Percentiles rank a stretch among this genome's conserved stretches.
Conservation (phyloP, 345 rosid genomes). For the Populus deltoides region DNA sequence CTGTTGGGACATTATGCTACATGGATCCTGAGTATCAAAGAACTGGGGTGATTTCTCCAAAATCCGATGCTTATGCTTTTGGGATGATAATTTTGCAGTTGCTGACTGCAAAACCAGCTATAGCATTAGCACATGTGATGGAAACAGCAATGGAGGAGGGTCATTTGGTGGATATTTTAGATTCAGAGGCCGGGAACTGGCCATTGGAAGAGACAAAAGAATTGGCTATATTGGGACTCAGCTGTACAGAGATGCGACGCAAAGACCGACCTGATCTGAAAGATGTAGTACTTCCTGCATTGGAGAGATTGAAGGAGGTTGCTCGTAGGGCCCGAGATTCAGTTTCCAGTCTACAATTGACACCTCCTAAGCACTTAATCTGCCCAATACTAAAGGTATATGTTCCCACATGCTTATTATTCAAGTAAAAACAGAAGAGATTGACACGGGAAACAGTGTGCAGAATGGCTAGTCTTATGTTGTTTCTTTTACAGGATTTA, state of each 20-base stretch:
- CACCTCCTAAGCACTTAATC: slow-evolving; percentile 61
- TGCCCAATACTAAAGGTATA: slow-evolving; percentile 81
- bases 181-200: slow-evolving; percentile 72
- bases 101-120: slow-evolving; percentile 73
- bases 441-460: neutral
- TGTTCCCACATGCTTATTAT: neutral
- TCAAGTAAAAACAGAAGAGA: neutral
- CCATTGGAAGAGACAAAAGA: slow-evolving; percentile 67
- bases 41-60: slow-evolving; percentile 66
- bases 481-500: slow-evolving; percentile 46
- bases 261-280: slow-evolving; percentile 70
- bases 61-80: slow-evolving; percentile 77
- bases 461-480: neutral
- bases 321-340: slow-evolving; percentile 41
- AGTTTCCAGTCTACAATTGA: slow-evolving; percentile 4
- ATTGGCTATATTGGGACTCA: slow-evolving; percentile 61
- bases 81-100: slow-evolving; percentile 83
- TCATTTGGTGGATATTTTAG: slow-evolving; percentile 48
- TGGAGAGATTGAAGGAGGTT: slow-evolving; percentile 55
- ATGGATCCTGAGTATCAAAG: slow-evolving; percentile 92
- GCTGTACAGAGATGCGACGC: slow-evolving; percentile 71
- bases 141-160: slow-evolving; percentile 57
- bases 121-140: slow-evolving; percentile 57
- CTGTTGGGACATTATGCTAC: slow-evolving; percentile 78
- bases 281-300: slow-evolving; percentile 58